These are phyloP conservation scores for Flueggea neowawraea DNA, from an alignment of 441 rosid genomes.

Conservation along the genomic window DNA sequence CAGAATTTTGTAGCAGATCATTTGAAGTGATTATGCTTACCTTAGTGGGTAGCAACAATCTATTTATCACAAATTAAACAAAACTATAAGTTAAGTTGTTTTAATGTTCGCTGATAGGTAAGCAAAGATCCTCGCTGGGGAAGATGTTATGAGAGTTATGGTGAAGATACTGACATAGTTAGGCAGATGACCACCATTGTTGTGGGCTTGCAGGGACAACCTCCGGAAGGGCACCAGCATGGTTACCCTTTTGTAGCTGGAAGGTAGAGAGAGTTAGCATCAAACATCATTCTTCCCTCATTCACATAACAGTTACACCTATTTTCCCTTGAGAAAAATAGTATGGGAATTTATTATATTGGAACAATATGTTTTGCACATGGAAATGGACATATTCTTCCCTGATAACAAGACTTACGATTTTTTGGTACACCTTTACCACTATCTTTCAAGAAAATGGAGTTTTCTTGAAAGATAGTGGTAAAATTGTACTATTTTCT, in stretches of 20 bases:
- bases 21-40: too few species aligned
- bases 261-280: constrained; percentile 39
- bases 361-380: too few species aligned
- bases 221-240: constrained; percentile 54
- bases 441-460: too few species aligned
- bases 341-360: too few species aligned
- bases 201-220: constrained; percentile 80
- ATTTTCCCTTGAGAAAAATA: too few species aligned
- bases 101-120: constrained; percentile 37
- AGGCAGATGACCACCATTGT: constrained; percentile 60
- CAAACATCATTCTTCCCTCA: background rate
- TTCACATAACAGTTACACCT: background rate
- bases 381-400: too few species aligned
- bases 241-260: constrained; percentile 86
- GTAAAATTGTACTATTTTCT: too few species aligned
- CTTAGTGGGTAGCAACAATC: too few species aligned
- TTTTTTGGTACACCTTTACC: too few species aligned
- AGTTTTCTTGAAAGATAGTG: too few species aligned
- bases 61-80: background rate
- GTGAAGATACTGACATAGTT: constrained; percentile 70
- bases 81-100: constrained; percentile 1
- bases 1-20: too few species aligned
- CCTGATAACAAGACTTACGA: too few species aligned
- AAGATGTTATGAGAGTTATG: constrained; percentile 48
- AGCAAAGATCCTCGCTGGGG: constrained; percentile 65